Evolutionary conservation across 1,139 yeast species (phyloP), one percentile per base, ranked within the genome.

Genomic region (Taphrina flavorubra): DNA sequence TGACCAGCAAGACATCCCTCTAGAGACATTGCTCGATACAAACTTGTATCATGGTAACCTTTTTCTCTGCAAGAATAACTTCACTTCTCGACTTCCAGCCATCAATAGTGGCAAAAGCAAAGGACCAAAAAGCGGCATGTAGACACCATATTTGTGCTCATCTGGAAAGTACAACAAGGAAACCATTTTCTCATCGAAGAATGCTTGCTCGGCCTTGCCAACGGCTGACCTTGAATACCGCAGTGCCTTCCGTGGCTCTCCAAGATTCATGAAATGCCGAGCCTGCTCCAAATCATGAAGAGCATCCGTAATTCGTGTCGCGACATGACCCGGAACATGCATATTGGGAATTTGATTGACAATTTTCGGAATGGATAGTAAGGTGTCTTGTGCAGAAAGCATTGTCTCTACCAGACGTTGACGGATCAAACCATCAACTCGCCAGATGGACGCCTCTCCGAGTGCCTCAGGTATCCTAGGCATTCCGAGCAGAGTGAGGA

Each of bases 141-240:
- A 94, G 0, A 94, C 97, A 0, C 98, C 98, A 75, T 92, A 81
- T 76, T 91, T 92, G 77, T 94, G 98, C 76, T 92, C 97, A 73
- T 90, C 92, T 0, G 98, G 98, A 81, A 92, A 92, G 75, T 89
- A 92, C 62, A 89, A 90, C 76, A 92, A 97, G 75, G 91, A 97
- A 8, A 92, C 94, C 96, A 94, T 92, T 77, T 89, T 92, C 74
- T 90, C 89, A 73, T 92, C 96, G 77, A 92, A 94, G 75, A 94
- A 92, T 0, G 97, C 97, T 51, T 81, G 80, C 74, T 91, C 89
- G 0, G 96, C 86, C 46, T 80, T 77, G 53, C 80, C 77, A 40
- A 85, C 81, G 7, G 94, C 86, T 20, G 77, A 75, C 14, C 87
- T 85, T 0, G 96, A 86, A 18, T 59, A 49, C 6, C 67, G 70